A percentile compares a stretch with the other conserved stretches of the same genome.
Conservation (phyloP, 768 basidiomycete genomes). For the Tulasnella calospora region DNA sequence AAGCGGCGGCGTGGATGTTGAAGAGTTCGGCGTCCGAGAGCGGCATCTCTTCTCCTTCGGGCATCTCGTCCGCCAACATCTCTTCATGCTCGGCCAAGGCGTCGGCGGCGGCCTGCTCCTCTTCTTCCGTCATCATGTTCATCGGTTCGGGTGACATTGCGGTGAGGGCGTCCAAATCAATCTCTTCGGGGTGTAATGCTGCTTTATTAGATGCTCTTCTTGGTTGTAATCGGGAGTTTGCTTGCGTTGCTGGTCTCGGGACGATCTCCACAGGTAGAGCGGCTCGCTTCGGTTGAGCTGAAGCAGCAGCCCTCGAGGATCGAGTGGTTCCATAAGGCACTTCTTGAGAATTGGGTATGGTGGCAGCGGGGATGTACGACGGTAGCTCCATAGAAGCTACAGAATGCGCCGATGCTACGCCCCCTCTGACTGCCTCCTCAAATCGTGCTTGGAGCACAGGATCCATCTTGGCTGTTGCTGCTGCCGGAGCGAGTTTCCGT, state of each 20-base stretch:
- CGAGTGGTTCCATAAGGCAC: constrained; percentile 10
- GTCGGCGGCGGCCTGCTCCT: neutral
- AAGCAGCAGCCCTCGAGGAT: neutral
- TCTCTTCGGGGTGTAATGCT: neutral
- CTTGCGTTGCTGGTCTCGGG: neutral
- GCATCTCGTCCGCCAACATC: constrained; percentile 1
- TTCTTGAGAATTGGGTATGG: constrained; percentile 10
- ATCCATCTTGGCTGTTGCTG: constrained; percentile 10
- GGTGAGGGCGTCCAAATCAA: constrained; percentile 16
- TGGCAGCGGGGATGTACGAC: constrained; percentile 27
- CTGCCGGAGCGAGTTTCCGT: constrained; percentile 19
- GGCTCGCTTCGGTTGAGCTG: neutral
- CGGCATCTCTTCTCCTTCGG: neutral
- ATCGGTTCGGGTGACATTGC: constrained; percentile 21
- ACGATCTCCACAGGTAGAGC: constrained; percentile 20
- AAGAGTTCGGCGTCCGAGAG: neutral
- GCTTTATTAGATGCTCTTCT: constrained; percentile 17
- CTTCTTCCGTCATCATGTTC: constrained; percentile 12
- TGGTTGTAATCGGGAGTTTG: neutral
- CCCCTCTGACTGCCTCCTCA: constrained; percentile 27
- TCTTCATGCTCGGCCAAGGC: neutral
- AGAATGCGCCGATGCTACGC: constrained; percentile 26
- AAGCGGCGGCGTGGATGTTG: neutral
- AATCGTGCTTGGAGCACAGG: constrained; percentile 8
- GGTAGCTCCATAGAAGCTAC: constrained; percentile 26